Base-by-base conservation (phyloP, 768 basidiomycete genomes). In the Hebeloma cylindrosporum region DNA sequence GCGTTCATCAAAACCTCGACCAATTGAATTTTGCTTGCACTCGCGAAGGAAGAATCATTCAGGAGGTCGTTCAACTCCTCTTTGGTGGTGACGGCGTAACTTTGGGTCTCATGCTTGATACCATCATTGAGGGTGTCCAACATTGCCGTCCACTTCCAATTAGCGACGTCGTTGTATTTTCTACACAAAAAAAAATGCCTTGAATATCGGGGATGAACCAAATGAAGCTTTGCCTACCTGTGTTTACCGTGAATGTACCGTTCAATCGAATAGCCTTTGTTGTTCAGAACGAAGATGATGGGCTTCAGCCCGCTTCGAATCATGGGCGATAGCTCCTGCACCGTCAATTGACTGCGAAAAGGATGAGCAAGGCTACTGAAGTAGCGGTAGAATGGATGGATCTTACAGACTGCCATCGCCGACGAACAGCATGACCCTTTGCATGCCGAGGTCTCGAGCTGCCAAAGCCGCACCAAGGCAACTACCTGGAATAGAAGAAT, bases 311-410 rank as follows among this genome's bases (percentile, higher is more conserved):
- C 78, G 43, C 77, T 64, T 30, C 75, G 76, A 34, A 93, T 76
- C 86, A 95, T 94, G 0, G 87, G 84, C 4, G 89, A 86, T 10
- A 91, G 61, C 58, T 94, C 90, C 63, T 93, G 91, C 4, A 88
- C 82, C 0, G 83, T 82, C 14, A 90, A 66, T 68, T 90, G 88
- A 34, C 84, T 87, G n/a, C 18, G 32, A 10, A 18, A 11, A 21
- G 13, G n/a, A 27, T 55, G 2, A 59, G 40, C 8, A 50, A 9
- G 21, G 5, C 37, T 16, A 26, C 18, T n/a, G n/a, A 3, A 35
- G 26, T 27, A 22, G 9, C 5, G 40, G 58, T 46, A 40, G 47
- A 26, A 16, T 42, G n/a, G 27, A 25, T 7, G 20, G 5, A 16
- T 64, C 82, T 64, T 54, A 88, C 80, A 90, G 61, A 61, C 83